These are phyloP conservation scores for Trichoderma lentiforme DNA, from an alignment of 2,329 filamentous ascomycete genomes.

Conservation along the genomic window DNA sequence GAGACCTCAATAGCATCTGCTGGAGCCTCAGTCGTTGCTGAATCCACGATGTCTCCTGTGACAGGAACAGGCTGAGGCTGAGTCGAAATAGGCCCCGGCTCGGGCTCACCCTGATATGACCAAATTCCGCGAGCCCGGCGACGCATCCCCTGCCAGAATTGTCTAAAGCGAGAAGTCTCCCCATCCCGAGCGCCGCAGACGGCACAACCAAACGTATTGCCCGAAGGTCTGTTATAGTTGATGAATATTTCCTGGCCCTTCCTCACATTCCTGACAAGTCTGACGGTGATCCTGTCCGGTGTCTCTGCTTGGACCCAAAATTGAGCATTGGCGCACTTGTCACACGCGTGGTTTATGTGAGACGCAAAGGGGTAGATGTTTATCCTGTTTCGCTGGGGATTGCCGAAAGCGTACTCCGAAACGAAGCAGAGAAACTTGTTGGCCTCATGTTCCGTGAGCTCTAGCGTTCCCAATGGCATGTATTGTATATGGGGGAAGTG, in stretches of 20 bases:
- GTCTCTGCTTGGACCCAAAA: conserved; percentile 9
- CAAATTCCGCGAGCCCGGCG: background rate
- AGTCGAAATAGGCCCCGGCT: background rate
- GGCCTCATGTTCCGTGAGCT: background rate
- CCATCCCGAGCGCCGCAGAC: conserved; percentile 18
- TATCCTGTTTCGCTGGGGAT: conserved; percentile 5
- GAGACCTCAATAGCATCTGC: background rate
- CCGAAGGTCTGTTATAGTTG: conserved; percentile 30
- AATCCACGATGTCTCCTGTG: too few relatives aligned
- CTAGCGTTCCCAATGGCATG: background rate
- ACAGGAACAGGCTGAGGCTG: background rate
- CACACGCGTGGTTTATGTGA: conserved; percentile 36
- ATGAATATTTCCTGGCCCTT: conserved; percentile 36
- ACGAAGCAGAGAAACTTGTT: conserved; percentile 25
- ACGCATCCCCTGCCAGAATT: background rate
- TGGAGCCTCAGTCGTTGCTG: background rate
- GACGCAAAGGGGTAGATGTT: conserved; percentile 24
- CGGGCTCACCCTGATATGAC: background rate
- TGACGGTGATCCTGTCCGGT: conserved; percentile 24
- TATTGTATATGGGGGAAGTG: conserved; percentile 20
- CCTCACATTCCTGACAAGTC: conserved; percentile 20
- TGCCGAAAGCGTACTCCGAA: conserved; percentile 27
- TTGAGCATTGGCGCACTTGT: conserved; percentile 28
- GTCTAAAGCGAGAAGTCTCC: background rate
- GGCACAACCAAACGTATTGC: conserved; percentile 28